Conservation (phyloP, 495 filamentous ascomycete species). For the Aspergillus indologenus region DNA sequence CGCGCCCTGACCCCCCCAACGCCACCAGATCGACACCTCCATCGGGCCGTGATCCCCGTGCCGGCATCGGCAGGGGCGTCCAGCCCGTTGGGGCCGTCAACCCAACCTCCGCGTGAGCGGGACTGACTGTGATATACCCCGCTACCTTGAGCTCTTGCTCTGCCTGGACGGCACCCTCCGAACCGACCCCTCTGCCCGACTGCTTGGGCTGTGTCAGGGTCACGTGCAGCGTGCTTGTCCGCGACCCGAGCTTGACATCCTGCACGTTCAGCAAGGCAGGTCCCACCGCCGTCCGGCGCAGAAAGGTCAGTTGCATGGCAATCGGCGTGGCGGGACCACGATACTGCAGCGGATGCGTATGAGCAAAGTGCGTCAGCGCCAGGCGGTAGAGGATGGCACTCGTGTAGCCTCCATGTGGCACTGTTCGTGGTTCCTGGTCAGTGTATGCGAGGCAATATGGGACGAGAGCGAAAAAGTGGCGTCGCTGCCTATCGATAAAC, state of each 20-base stretch:
- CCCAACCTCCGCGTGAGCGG: constrained; percentile 57
- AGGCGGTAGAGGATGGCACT: constrained; percentile 61
- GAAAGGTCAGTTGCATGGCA: constrained; percentile 67
- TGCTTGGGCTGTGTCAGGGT: constrained; percentile 52
- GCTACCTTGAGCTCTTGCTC: constrained; percentile 55
- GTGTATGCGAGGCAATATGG: too few relatives aligned
- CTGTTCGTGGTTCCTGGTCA: constrained; percentile 33
- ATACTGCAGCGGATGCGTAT: constrained; percentile 56
- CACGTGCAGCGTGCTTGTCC: constrained; percentile 67
- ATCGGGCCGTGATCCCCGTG: constrained; percentile 27
- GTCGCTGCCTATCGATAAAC: not conserved
- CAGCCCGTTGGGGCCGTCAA: constrained; percentile 54
- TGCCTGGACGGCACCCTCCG: constrained; percentile 2
- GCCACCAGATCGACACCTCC: constrained; percentile 25
- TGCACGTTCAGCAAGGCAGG: constrained; percentile 61
- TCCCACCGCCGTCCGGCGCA: constrained; percentile 64
- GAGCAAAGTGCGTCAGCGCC: constrained; percentile 60
- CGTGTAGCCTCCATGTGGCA: constrained; percentile 82
- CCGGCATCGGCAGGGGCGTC: constrained; percentile 43
- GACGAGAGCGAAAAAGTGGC: not conserved
- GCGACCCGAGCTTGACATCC: constrained; percentile 69
- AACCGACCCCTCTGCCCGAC: constrained; percentile 15
- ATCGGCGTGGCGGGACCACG: constrained; percentile 59
- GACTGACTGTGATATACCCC: constrained; percentile 66
- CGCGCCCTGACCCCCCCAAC: constrained; percentile 38